Evolutionary conservation across 139 green algal species (phyloP).

Genomic region (Chlorella sp.): DNA sequence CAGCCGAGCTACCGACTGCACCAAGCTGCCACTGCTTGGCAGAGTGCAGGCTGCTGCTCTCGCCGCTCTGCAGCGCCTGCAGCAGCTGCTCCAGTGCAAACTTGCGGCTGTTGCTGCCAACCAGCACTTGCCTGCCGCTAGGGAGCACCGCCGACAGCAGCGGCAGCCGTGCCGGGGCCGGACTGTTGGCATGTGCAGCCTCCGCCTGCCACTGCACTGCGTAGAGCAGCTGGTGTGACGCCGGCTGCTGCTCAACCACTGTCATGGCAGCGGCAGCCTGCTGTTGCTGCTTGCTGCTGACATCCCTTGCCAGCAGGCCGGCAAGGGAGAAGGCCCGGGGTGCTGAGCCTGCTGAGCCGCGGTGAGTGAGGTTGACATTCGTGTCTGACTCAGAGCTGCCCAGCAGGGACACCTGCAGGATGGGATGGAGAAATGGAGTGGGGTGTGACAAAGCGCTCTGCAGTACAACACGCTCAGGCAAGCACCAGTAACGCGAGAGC

Average conservation of each 20-base stretch:
- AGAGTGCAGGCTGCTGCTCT: background rate
- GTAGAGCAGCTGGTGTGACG: conserved; percentile 12
- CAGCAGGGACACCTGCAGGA: background rate
- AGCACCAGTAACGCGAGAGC: too few relatives aligned
- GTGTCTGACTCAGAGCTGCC: background rate
- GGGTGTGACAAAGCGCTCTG: too few relatives aligned
- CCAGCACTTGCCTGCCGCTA: background rate
- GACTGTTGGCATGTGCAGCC: background rate
- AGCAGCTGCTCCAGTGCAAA: background rate
- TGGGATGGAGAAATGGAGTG: background rate
- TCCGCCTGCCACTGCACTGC: conserved; percentile 12
- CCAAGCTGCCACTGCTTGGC: background rate
- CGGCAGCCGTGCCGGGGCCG: background rate
- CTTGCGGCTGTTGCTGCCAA: background rate
- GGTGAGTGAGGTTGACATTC: background rate
- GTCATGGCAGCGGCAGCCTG: background rate
- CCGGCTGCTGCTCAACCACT: background rate
- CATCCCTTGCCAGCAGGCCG: background rate
- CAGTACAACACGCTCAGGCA: too few relatives aligned
- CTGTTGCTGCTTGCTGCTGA: background rate
- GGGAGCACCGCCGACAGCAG: background rate
- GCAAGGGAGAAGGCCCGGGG: background rate
- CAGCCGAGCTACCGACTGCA: background rate
- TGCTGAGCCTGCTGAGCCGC: background rate
- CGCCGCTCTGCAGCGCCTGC: background rate